These are phyloP conservation scores for Trametes cubensis DNA, from an alignment of 768 basidiomycete species.

Conservation along the genomic window DNA sequence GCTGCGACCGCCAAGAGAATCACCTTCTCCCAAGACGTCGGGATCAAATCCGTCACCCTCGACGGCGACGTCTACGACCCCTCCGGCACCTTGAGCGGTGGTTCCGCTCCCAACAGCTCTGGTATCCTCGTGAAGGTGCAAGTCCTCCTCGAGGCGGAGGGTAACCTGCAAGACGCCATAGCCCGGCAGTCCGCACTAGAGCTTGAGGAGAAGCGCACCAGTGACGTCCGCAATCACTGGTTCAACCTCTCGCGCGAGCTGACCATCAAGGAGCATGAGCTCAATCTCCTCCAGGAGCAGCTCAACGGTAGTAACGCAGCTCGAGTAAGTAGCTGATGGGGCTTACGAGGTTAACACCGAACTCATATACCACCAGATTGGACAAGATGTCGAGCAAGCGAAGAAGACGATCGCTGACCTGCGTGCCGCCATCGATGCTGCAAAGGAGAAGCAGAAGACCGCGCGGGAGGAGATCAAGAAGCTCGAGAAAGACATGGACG, in stretches of 20 bases:
- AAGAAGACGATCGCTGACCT: slow-evolving; percentile 66
- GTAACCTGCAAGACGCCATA: slow-evolving; percentile 53
- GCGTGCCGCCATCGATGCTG: slow-evolving; percentile 56
- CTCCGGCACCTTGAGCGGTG: slow-evolving; percentile 90
- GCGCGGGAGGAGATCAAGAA: slow-evolving; percentile 81
- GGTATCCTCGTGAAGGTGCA: slow-evolving; percentile 83
- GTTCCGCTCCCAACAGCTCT: slow-evolving; percentile 76
- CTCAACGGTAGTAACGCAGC: slow-evolving; percentile 88
- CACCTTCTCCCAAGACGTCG: slow-evolving; percentile 73
- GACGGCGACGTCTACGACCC: slow-evolving; percentile 98
- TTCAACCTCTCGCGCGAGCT: slow-evolving; percentile 61
- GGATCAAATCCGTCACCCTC: slow-evolving; percentile 85
- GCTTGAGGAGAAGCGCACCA: slow-evolving; percentile 53
- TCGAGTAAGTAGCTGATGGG: slow-evolving; percentile 49
- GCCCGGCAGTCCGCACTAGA: slow-evolving; percentile 53
- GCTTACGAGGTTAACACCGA: not conserved
- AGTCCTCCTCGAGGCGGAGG: slow-evolving; percentile 72
- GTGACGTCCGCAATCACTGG: slow-evolving; percentile 64
- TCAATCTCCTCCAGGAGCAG: slow-evolving; percentile 80
- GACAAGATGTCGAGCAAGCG: slow-evolving; percentile 74
- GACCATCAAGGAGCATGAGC: slow-evolving; percentile 89
- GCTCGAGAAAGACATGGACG: slow-evolving; percentile 95
- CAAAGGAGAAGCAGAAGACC: slow-evolving; percentile 75
- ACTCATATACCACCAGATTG: slow-evolving; percentile 55
- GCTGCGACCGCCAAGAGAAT: slow-evolving; percentile 83